Evolutionary conservation across 495 filamentous ascomycete species (phyloP), one percentile per base, ranked within the genome.

Genomic region (Neurospora sp.): DNA sequence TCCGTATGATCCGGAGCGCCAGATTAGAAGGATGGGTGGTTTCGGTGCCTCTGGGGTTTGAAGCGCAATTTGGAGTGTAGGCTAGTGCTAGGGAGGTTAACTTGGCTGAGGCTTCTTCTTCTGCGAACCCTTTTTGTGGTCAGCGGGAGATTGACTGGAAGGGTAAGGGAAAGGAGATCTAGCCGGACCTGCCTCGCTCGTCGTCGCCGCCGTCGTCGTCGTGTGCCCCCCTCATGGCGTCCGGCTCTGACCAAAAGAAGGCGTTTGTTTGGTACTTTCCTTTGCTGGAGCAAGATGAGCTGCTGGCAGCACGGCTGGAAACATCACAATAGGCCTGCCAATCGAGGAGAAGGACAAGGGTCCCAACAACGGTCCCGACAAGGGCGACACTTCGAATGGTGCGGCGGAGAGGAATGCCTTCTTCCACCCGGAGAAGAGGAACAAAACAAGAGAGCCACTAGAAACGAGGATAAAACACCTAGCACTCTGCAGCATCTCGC

Each of bases 321-420:
- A 91, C 78, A 97, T 98, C 73, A 96, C 93, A 4, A 92, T 93
- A 73, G 94, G 94, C 27, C 86, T 97, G 42, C 93, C 94, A 0
- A 88, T 95, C 35, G 96, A 99, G 76, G 96, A 99, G 74, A 99
- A 98, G 76, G 94, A 99, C 82, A 98, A 98, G 76, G 95, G 96
- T 1, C 96, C 96, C 0, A 98, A n/a, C 41, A 37, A 37, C 35
- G 35, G 35, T 37, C 35, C 35, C 6, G 5, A 98, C 86, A 99
- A 98, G 82, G 96, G 96, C 45, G 96, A 99, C 78, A 98, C 98
- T 70, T 90, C 98, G 70, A 98, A 98, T 79, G 95, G 96, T 38
- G 92, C 96, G 17, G 96, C 16, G 7, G 42, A 7, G 17, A 12
- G 6, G 7, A 44, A 44, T 44, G 42, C 42, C 42, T 44, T n/a